These are phyloP conservation scores for Phoma sp. DNA, from an alignment of 2,329 filamentous ascomycete genomes.

Conservation along the genomic window DNA sequence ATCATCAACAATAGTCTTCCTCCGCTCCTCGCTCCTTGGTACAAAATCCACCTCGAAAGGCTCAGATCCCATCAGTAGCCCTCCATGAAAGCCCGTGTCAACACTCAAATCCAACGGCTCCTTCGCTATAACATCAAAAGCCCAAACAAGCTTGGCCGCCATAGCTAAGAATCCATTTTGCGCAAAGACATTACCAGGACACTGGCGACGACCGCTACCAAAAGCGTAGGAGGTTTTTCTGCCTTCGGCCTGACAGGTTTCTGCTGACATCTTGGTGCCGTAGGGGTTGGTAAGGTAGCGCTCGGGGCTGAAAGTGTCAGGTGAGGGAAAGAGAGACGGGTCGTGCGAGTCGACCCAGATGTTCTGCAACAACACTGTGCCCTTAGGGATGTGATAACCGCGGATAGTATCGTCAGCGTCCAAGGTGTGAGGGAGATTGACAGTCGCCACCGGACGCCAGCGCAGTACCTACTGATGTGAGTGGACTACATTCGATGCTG, in stretches of 20 bases:
- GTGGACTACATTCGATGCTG: no score
- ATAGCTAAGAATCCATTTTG: constrained; percentile 5
- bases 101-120: constrained; percentile 5
- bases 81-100: constrained; percentile 9
- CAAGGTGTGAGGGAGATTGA: constrained; percentile 55
- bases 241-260: constrained; percentile 4
- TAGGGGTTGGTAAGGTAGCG: constrained; percentile 7
- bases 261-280: not conserved
- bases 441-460: constrained; percentile 47
- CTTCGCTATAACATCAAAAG: constrained; percentile 3
- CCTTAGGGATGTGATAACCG: constrained; percentile 57
- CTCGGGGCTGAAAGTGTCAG: not conserved
- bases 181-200: constrained; percentile 6
- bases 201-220: constrained; percentile 5
- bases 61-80: not conserved
- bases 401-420: constrained; percentile 57
- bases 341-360: constrained; percentile 8
- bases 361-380: constrained; percentile 22
- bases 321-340: not conserved
- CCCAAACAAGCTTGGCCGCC: constrained; percentile 9
- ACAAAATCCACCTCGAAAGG: constrained; percentile 6
- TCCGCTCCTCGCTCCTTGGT: constrained; percentile 1
- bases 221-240: not conserved
- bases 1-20: constrained; percentile 1
- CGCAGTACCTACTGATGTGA: constrained; percentile 38